Evolutionary conservation across 164 flowering plant genomes (phyloP), one percentile per base, ranked within the genome.

Genomic region (Amborella trichopoda): DNA sequence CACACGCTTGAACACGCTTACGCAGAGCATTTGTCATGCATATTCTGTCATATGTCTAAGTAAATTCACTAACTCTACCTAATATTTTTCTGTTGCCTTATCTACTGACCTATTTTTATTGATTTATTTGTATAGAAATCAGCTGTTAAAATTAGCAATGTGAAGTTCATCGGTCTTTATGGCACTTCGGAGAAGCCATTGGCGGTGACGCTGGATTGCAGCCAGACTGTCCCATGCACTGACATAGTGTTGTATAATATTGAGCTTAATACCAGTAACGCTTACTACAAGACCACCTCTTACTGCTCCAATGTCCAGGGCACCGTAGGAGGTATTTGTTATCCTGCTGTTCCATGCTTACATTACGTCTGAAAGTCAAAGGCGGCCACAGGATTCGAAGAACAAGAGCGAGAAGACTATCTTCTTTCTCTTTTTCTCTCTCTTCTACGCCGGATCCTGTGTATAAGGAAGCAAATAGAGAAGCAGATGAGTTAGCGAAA

Each of bases 111-210:
- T 6, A 25, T 17, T 11, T 38, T 13, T 5, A 8, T 2, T n/a
- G n/a, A n/a, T n/a, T n/a, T 20, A 3, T 8, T 28, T 14, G 12
- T 16, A 13, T 4, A 46, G 63, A 22, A 43, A 2, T 53, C 54
- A 3, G 62, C 51, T 1, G 58, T 66, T 20, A 5, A 46, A 24
- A 42, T 62, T 4, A 62, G 49, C 12, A 52, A 58, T 19, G 27
- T 66, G 12, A 46, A 36, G 6, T 66, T 19, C 43, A 50, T 1
- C 0, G 26, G 32, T 22, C 6, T 54, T 11, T 10, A 11, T n/a
- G 70, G 70, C 18, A 36, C 70, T 17, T 54, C 64, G 3, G 14
- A 18, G 0, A 33, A 3, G 3, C 6, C 38, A 2, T 5, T 23
- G 3, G 46, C 57, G 0, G 48, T 62, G 6, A 41, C 22, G 2